A percentile compares a stretch with the other conserved stretches of the same genome.
These are phyloP conservation scores for Dianthus caryophyllus DNA, from an alignment of 148 eudicot genomes.

Conservation along the genomic window DNA sequence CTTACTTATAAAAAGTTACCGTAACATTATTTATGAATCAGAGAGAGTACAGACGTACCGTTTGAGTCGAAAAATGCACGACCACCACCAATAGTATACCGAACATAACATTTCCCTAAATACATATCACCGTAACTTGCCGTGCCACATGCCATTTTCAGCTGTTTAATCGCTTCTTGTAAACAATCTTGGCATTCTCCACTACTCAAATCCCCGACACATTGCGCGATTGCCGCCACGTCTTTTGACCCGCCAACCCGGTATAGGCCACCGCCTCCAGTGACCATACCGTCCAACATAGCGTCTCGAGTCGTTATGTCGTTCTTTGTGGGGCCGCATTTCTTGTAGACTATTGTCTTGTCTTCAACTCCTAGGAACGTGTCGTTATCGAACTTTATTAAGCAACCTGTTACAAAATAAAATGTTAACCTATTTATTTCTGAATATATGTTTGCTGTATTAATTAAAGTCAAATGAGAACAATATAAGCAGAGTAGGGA, in stretches of 20 bases:
- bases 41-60: constrained; percentile 19
- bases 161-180: constrained; percentile 30
- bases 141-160: constrained; percentile 40
- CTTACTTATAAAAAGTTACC: too few relatives aligned
- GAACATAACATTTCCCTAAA: constrained; percentile 50
- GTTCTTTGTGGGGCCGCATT: constrained; percentile 33
- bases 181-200: constrained; percentile 53
- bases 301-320: constrained; percentile 32
- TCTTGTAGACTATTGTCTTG: constrained; percentile 40
- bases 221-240: constrained; percentile 47
- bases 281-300: constrained; percentile 33
- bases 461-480: not conserved
- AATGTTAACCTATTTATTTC: too few relatives aligned
- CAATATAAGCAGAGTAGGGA: not conserved
- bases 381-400: constrained; percentile 42
- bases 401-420: constrained; percentile 26
- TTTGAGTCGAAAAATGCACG: constrained; percentile 19
- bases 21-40: too few relatives aligned
- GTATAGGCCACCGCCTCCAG: constrained; percentile 23
- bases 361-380: constrained; percentile 48
- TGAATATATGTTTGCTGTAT: not conserved
- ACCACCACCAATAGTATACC: constrained; percentile 38
- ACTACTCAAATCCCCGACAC: constrained; percentile 47
- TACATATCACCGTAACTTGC: constrained; percentile 42
- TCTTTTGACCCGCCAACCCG: constrained; percentile 46